Conservation (phyloP, 306 rosid genomes). For the Vigna hirtella region DNA sequence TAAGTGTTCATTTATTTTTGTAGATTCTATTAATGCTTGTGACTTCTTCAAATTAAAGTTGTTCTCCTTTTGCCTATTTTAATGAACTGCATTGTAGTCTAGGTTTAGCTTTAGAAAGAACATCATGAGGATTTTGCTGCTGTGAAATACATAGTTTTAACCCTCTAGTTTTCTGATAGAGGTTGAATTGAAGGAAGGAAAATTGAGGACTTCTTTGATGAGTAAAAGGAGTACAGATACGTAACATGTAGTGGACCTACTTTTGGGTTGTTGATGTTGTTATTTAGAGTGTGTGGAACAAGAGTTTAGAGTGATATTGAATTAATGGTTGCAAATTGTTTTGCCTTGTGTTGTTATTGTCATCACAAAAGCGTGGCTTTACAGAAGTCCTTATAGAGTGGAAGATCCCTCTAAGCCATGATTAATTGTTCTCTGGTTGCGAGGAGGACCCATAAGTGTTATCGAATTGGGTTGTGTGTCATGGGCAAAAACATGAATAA, state of each 20-base stretch:
- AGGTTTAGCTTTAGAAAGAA: not conserved
- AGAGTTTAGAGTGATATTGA: constrained; percentile 3
- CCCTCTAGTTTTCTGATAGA: not conserved
- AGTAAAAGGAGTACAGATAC: too few relatives aligned
- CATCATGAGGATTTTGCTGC: not conserved
- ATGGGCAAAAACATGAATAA: not conserved
- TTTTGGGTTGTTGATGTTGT: not conserved
- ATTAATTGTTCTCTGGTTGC: constrained; percentile 95
- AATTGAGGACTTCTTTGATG: not conserved
- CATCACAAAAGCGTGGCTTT: constrained; percentile 92
- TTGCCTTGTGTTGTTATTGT: not conserved
- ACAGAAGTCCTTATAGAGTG: constrained; percentile 84
- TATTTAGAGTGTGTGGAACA: not conserved
- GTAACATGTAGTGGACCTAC: not conserved
- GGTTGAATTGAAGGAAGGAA: not conserved
- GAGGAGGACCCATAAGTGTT: constrained; percentile 91
- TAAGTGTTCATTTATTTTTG: constrained; percentile 31
- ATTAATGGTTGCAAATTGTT: not conserved
- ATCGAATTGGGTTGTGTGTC: not conserved
- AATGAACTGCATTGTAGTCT: not conserved
- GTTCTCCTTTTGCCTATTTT: constrained; percentile 48
- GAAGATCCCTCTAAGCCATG: constrained; percentile 81
- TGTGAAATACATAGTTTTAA: constrained; percentile 10
- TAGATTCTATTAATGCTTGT: constrained; percentile 30
- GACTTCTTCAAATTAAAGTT: constrained; percentile 46